Evolutionary conservation across 2,329 filamentous ascomycete species (phyloP), one percentile per base, ranked within the genome.

Genomic region (Macrophomina pseudophaseolina): DNA sequence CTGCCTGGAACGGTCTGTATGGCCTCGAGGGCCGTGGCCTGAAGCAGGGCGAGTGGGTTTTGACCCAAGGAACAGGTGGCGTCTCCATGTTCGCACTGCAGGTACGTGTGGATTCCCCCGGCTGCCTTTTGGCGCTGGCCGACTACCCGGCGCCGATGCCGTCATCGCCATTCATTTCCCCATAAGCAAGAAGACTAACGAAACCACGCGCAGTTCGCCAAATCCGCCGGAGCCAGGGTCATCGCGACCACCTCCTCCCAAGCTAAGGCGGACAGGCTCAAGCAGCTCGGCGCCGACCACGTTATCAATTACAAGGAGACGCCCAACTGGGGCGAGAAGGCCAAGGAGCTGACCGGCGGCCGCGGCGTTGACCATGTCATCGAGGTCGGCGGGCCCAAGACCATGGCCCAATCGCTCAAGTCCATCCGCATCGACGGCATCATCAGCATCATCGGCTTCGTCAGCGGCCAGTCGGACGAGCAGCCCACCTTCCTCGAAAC

Each of bases 31-130:
- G 76, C 51, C 74, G 74, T 66, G 72, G 72, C 5, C 65, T 79
- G 35, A 79, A 79, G 69, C 74, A 75, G 8, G 78, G 78, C 5
- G 74, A 80, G 16, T 80, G 74, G 63, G 88, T 92, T 3, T 81
- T 92, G 40, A 88, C 88, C 1, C 88, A 91, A 76, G 90, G 89
- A n/a, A 91, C 88, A 0, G 89, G 90, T 23, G 89, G 89, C 67
- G 89, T 91, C 7, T 86, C 84, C 69, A 82, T 91, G 68, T 90
- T 90, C 67, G 89, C 84, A 3, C 75, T 91, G n/a, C 89, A 85
- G 75, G 79, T 80, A 69, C 80, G 1, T 1, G 81, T 79, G 1
- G 73, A 80, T 14, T 40, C 38, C 38, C 12, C 38, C 38, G 8
- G 8, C 7, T 9, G 16, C 42, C 42, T 51, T 51, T 53, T 56